Evolutionary conservation across 2,329 filamentous ascomycete species (phyloP), one percentile per base, ranked within the genome.

Genomic region (Trichoderma polysporum): DNA sequence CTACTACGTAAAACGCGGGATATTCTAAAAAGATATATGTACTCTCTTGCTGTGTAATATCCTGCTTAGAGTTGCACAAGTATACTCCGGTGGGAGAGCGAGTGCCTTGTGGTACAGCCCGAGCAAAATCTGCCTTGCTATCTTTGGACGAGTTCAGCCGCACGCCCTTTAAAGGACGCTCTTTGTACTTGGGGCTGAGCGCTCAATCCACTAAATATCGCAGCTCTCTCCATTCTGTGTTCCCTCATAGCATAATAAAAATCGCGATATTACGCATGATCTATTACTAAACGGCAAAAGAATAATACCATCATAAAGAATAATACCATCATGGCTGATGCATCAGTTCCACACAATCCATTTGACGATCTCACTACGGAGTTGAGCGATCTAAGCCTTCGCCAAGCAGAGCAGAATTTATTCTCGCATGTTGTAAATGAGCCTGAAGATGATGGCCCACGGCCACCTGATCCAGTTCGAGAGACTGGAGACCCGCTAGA

Each of bases 401-500:
- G 13, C 8, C 22, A 15, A 31, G 17, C 6, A 27, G 39, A 45
- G 25, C 25, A 52, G 15, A 10, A 4, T 3, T 29, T 17, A 50
- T 9, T 2, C 17, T 31, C 27, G 15, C 7, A 45, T n/a, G 17
- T 10, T 12, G 13, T 37, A 35, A 13, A 17, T 17, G 29, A 25
- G 0, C 8, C 13, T 13, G 27, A 56, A 17, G 50, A 37, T 3
- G 50, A 47, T 56, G 50, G 37, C 5, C 60, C 37, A 27, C 60
- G 10, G 15, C 37, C 49, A n/a, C 25, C 50, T 2, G 27, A 58
- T 31, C 2, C 33, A 17, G 22, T 57, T 19, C 41, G 41, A 31
- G 41, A 22, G 8, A 50, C 31, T 0, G 77, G 76, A 1, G 19
- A 67, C 4, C 69, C 71, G 10, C 68, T 69, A 17, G 71, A 76